phyloP scores from a whole-genome alignment of 2,329 filamentous ascomycete species.

The Calonectria montana region DNA sequence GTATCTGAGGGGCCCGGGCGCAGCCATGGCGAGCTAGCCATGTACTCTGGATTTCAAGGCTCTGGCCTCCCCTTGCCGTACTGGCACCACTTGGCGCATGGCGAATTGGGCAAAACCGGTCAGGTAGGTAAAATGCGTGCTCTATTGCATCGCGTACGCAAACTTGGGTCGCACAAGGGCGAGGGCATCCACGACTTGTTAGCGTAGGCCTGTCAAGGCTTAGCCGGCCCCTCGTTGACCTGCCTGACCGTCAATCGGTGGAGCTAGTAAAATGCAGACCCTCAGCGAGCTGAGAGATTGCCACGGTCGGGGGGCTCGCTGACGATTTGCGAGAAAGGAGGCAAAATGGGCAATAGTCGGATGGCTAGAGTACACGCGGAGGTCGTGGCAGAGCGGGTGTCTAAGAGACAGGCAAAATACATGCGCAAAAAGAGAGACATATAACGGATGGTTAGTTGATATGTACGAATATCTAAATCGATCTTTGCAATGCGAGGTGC shows the following conservation, averaged over 20 bases:
- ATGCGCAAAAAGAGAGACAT: constrained; percentile 10
- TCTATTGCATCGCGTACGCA: background rate
- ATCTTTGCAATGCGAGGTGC: constrained; percentile 7
- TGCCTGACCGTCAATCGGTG: constrained; percentile 14
- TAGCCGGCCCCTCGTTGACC: background rate
- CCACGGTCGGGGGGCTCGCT: background rate
- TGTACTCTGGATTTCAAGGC: background rate
- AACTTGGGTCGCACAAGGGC: background rate
- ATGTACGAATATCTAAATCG: constrained; percentile 14
- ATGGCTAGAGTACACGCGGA: background rate
- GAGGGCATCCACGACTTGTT: background rate
- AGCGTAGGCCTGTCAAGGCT: constrained; percentile 1
- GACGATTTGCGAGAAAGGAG: background rate
- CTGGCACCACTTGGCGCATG: constrained; percentile 1
- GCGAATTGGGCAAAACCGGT: constrained; percentile 2
- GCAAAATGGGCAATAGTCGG: constrained; percentile 1
- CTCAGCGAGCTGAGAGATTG: constrained; percentile 29
- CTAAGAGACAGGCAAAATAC: background rate
- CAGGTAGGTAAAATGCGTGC: background rate
- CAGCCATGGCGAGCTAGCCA: constrained; percentile 8
- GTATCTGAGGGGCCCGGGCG: constrained; percentile 5
- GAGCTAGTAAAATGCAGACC: constrained; percentile 23
- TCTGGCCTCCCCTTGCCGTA: background rate
- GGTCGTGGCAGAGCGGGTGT: background rate
- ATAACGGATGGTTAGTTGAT: background rate